Conservation (phyloP, 148 eudicot genomes). For the Cornus controversa region DNA sequence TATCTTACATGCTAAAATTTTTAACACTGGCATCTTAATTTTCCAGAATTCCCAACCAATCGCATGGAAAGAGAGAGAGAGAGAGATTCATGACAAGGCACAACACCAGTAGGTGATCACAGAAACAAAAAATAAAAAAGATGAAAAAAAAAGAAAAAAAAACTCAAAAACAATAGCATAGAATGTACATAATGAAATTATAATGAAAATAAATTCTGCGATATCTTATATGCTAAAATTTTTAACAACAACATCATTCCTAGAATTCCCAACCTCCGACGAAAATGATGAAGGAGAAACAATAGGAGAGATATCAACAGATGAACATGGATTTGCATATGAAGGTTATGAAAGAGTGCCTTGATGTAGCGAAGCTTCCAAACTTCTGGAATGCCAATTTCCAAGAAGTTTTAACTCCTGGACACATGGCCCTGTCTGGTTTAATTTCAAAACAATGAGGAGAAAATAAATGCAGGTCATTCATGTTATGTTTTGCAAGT, state of each 20-base stretch:
- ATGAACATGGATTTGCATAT: slow-evolving; percentile 27
- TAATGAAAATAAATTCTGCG: not conserved
- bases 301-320: slow-evolving; percentile 39
- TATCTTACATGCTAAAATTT: too few relatives aligned
- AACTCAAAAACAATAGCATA: too few relatives aligned
- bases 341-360: slow-evolving; percentile 31
- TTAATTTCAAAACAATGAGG: slow-evolving; percentile 38
- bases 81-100: too few relatives aligned
- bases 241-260: slow-evolving; percentile 48
- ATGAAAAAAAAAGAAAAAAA: too few relatives aligned
- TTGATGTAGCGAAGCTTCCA: too few relatives aligned
- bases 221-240: too few relatives aligned
- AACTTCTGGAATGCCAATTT: too few relatives aligned
- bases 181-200: not conserved
- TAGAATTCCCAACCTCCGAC: slow-evolving; percentile 38
- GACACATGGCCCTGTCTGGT: slow-evolving; percentile 22
- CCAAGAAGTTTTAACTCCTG: slow-evolving; percentile 35
- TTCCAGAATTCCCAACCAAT: too few relatives aligned
- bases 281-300: slow-evolving; percentile 38
- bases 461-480: slow-evolving; percentile 42
- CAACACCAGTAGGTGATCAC: too few relatives aligned
- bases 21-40: too few relatives aligned
- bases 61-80: too few relatives aligned
- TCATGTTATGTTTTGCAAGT: slow-evolving; percentile 51
- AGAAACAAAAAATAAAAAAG: not conserved